These are phyloP conservation scores for Carpinus viminea DNA, from an alignment of 306 rosid genomes.

Conservation along the genomic window DNA sequence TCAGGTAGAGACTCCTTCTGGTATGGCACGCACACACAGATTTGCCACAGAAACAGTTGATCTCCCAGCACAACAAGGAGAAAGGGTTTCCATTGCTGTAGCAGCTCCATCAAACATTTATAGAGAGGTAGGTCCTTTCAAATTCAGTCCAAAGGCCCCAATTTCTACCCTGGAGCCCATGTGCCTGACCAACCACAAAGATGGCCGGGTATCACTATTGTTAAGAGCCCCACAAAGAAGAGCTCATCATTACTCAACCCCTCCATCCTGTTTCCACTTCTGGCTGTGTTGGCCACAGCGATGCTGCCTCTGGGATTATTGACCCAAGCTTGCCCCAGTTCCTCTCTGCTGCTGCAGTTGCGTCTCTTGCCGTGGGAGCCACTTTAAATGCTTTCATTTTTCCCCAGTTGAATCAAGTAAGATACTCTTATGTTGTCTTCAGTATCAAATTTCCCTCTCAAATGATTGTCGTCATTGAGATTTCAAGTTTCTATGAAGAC, in stretches of 20 bases:
- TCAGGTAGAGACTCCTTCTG: constrained; percentile 90
- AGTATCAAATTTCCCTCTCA: neutral
- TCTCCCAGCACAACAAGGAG: constrained; percentile 90
- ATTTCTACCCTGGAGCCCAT: constrained; percentile 81
- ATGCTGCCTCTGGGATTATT: constrained; percentile 83
- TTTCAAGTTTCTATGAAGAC: neutral
- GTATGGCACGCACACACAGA: constrained; percentile 85
- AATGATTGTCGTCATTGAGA: neutral
- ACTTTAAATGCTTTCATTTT: constrained; percentile 63
- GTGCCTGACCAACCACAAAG: constrained; percentile 89
- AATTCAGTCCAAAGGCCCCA: constrained; percentile 76
- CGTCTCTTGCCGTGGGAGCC: constrained; percentile 80
- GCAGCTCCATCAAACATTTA: constrained; percentile 81
- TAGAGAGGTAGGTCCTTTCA: constrained; percentile 82
- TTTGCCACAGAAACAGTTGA: constrained; percentile 96
- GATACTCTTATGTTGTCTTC: constrained; percentile 12
- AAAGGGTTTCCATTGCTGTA: constrained; percentile 86
- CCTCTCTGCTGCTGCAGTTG: constrained; percentile 66
- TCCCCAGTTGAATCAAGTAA: constrained; percentile 79
- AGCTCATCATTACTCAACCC: constrained; percentile 63
- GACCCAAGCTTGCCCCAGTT: constrained; percentile 85
- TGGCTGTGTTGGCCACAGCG: constrained; percentile 82
- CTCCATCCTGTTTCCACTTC: constrained; percentile 65
- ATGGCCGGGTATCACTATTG: constrained; percentile 87
- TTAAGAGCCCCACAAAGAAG: constrained; percentile 76